A percentile compares a stretch with the other conserved stretches of the same genome.
Conservation (phyloP, 2,329 filamentous ascomycete species). For the Myriosclerotinia curreyana region DNA sequence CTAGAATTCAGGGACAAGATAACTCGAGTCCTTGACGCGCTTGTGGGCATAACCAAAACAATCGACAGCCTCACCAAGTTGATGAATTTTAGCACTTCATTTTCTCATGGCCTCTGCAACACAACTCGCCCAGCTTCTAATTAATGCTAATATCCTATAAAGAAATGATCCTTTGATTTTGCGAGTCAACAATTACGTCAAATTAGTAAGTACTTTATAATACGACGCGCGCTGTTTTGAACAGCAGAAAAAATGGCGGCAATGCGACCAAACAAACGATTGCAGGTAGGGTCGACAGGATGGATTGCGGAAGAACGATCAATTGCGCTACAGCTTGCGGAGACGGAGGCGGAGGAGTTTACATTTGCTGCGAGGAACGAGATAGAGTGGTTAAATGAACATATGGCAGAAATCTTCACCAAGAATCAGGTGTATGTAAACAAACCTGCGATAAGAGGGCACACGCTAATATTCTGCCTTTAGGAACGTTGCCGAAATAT, state of each 20-base stretch:
- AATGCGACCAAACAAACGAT: conserved; percentile 47
- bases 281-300: conserved; percentile 73
- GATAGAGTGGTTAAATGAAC: conserved; percentile 96
- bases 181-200: conserved; percentile 12
- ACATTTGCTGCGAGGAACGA: conserved; percentile 89
- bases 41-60: conserved; percentile 22
- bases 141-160: conserved; percentile 24
- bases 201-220: conserved; percentile 19
- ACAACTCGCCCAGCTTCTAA: conserved; percentile 5
- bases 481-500: conserved; percentile 90
- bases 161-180: conserved; percentile 31
- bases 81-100: conserved; percentile 20
- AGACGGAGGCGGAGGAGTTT: conserved; percentile 88
- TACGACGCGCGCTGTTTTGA: conserved; percentile 39
- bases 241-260: conserved; percentile 36
- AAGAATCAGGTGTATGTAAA: conserved; percentile 76
- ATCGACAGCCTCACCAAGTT: conserved; percentile 27
- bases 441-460: conserved; percentile 24
- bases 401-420: conserved; percentile 92
- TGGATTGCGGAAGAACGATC: conserved; percentile 86
- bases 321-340: conserved; percentile 70
- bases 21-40: conserved; percentile 13
- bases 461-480: conserved; percentile 24
- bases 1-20: background rate
- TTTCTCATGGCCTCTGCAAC: conserved; percentile 26